Evolutionary conservation across 768 basidiomycete genomes (phyloP).

Genomic region (Suillus subluteus): DNA sequence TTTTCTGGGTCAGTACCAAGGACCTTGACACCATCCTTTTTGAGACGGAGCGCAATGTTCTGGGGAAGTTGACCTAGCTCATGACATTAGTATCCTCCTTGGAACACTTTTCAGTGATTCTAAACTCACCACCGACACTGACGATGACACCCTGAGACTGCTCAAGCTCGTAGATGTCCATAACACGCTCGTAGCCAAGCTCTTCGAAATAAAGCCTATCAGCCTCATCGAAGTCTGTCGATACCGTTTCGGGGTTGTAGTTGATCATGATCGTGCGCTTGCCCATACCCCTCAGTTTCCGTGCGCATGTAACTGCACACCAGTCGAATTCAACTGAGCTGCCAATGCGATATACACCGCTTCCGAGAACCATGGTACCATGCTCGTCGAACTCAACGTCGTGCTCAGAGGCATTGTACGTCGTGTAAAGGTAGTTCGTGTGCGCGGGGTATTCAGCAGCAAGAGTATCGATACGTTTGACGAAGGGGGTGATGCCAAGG

Average conservation of each 20-base stretch:
- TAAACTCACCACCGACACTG: constrained; percentile 84
- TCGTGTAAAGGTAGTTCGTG: constrained; percentile 99
- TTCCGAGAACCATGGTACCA: constrained; percentile 99
- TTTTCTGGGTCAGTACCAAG: constrained; percentile 94
- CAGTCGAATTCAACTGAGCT: constrained; percentile 99
- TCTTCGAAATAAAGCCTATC: constrained; percentile 99
- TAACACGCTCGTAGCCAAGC: constrained; percentile 95
- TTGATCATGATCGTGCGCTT: constrained; percentile 98
- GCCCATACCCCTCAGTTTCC: constrained; percentile 90
- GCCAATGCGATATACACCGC: constrained; percentile 97
- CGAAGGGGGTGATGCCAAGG: constrained; percentile 90
- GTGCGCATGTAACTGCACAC: constrained; percentile 99
- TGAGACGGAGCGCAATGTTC: constrained; percentile 96
- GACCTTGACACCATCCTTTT: constrained; percentile 88
- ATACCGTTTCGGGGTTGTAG: constrained; percentile 99
- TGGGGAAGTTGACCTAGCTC: constrained; percentile 89
- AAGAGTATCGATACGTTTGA: constrained; percentile 98
- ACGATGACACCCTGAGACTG: constrained; percentile 92
- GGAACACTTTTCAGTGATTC: constrained; percentile 10
- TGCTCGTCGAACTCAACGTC: constrained; percentile 96
- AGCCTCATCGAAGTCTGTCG: constrained; percentile 99
- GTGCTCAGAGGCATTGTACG: constrained; percentile 95
- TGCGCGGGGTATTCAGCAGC: constrained; percentile 98
- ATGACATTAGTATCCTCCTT: neutral
- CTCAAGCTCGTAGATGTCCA: constrained; percentile 99